Evolutionary conservation across 331 rosid genomes (phyloP), one percentile per base, ranked within the genome.

Genomic region (Rosa hybrid): DNA sequence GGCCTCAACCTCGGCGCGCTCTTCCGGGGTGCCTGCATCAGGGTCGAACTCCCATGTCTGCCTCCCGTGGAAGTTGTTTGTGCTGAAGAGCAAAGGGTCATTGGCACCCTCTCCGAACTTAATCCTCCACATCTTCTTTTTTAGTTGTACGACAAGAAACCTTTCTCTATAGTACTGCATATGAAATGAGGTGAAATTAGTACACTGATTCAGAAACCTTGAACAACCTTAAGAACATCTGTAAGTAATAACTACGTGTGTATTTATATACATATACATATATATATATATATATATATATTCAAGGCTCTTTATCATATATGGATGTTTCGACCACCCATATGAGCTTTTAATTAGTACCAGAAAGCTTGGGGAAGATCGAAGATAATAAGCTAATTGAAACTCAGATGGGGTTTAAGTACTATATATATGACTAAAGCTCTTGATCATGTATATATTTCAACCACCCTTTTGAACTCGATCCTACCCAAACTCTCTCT

Each of bases 21-120:
- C 92, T 25, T 89, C 84, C 0, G 74, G 54, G 3, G 77, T 84
- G 0, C 91, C 90, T 0, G 85, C 91, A 2, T 85, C 65, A 0
- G 88, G 85, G 9, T 90, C 94, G 63, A 54, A 90, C 49, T 82
- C 77, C 82, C 82, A 79, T 25, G 44, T 81, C 69, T 81, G 84
- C 46, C 84, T 81, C 8, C 84, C 84, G 5, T 67, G 72, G 51
- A 80, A 80, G 78, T 80, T 80, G 83, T 80, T 80, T 49, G 83
- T 80, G 74, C 83, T 80, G 72, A 2, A 72, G 49, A 80, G 64
- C 30, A 34, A 0, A 1, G 73, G 78, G n/a, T 72, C 77, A 20
- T 60, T 48, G 41, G 13, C 83, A 20, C 83, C 78, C 74, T 77
- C 80, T 46, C 83, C 83, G 25, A 48, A 72, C 78, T 80, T 60